A percentile compares a stretch with the other conserved stretches of the same genome.
Evolutionary conservation across 345 rosid genomes (phyloP).

Genomic region (Lepidium aucheri): DNA sequence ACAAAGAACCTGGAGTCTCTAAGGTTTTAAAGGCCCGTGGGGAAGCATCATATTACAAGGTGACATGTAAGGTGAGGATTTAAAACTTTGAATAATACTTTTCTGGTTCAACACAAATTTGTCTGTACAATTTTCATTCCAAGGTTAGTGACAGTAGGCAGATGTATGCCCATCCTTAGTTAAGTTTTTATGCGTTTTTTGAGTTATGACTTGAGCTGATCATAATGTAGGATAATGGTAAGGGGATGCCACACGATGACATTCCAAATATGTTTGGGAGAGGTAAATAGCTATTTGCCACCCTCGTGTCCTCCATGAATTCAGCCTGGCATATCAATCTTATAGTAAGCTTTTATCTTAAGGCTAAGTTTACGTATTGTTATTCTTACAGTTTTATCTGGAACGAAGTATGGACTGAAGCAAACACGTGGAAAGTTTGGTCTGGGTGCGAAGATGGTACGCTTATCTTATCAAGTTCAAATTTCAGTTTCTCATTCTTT

Average conservation of each 20-base stretch:
- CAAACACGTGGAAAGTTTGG: conserved; percentile 99
- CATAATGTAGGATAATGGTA: conserved; percentile 78
- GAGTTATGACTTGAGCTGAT: conserved; percentile 18
- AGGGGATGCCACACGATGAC: conserved; percentile 99
- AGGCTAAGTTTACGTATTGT: conserved; percentile 3
- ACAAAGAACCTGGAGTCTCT: conserved; percentile 53
- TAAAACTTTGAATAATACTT: not conserved
- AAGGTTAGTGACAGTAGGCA: not conserved
- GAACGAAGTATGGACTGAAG: conserved; percentile 94
- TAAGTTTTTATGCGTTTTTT: not conserved
- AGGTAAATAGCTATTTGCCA: conserved; percentile 37
- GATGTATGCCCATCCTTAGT: not conserved
- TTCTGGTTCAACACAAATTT: not conserved
- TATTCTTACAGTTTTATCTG: conserved; percentile 67
- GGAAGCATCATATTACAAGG: conserved; percentile 90
- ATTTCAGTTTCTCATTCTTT: not conserved
- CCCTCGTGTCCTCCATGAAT: not conserved
- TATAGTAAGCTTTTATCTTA: not conserved
- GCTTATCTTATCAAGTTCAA: not conserved
- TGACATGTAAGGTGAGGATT: conserved; percentile 78
- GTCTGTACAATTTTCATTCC: not conserved
- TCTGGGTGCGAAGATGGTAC: conserved; percentile 98
- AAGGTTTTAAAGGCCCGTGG: conserved; percentile 78
- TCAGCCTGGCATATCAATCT: conserved; percentile 1
- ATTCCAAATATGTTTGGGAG: conserved; percentile 98